phyloP scores from a whole-genome alignment of 352 stramenopile genomes.

The Globisporangium barbulae region DNA sequence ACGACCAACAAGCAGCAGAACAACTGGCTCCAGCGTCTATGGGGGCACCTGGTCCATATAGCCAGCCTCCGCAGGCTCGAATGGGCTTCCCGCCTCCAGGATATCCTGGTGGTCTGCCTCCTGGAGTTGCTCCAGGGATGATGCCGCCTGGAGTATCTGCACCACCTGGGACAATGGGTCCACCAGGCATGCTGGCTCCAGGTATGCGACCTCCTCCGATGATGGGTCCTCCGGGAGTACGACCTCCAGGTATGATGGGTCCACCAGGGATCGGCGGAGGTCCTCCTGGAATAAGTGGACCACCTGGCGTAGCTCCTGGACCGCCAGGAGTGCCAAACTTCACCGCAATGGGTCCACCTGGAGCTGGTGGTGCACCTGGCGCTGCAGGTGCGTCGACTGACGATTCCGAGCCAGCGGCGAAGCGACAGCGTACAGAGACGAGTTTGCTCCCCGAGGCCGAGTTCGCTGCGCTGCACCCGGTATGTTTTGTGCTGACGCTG shows the following conservation, averaged over 20 bases:
- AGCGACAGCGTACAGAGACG: slow-evolving; percentile 67
- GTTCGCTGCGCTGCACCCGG: slow-evolving; percentile 71
- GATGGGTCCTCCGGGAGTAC: slow-evolving; percentile 27
- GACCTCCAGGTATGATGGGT: slow-evolving; percentile 27
- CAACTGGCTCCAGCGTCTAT: background rate
- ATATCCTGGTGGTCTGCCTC: slow-evolving; percentile 13
- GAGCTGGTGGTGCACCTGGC: background rate
- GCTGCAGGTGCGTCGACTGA: slow-evolving; percentile 18
- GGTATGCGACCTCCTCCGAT: slow-evolving; percentile 19
- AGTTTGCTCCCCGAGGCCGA: slow-evolving; percentile 74
- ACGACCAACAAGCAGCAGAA: slow-evolving; percentile 18
- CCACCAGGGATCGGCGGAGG: slow-evolving; percentile 29
- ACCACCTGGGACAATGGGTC: slow-evolving; percentile 19
- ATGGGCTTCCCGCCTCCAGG: slow-evolving; percentile 8
- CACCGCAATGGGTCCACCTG: background rate
- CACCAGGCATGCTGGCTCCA: slow-evolving; percentile 24
- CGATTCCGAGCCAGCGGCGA: slow-evolving; percentile 48
- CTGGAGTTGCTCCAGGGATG: slow-evolving; percentile 18
- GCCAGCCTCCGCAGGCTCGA: slow-evolving; percentile 8
- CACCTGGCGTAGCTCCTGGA: slow-evolving; percentile 8
- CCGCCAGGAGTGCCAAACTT: slow-evolving; percentile 16
- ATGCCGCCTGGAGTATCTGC: slow-evolving; percentile 22
- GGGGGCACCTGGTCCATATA: slow-evolving; percentile 5
- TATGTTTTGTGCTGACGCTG: slow-evolving; percentile 27
- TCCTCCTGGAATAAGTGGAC: slow-evolving; percentile 15